Conservation (phyloP, 305 asterid genomes). For the Ajuga reptans region DNA sequence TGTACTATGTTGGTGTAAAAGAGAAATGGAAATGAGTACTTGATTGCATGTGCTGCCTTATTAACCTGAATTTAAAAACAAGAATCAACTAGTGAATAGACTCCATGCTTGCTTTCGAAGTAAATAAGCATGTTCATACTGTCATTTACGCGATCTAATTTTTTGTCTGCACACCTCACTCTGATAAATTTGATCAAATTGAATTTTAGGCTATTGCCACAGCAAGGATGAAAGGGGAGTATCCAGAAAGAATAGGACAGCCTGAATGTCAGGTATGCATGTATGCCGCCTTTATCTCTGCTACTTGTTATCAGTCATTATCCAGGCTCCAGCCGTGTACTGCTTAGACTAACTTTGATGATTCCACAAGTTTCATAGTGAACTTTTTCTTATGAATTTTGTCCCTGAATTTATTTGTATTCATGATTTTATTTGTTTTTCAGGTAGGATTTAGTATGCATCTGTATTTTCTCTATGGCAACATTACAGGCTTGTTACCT, state of each 20-base stretch:
- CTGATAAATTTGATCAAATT: constrained; percentile 14
- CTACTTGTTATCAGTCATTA: background rate
- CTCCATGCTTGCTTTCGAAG: background rate
- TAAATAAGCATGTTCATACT: constrained; percentile 1
- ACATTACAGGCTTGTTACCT: constrained; percentile 1
- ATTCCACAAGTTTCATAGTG: background rate
- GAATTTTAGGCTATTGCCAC: constrained; percentile 75
- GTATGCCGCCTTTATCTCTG: constrained; percentile 12
- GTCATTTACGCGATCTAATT: background rate
- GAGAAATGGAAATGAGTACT: constrained; percentile 1
- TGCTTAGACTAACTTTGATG: background rate
- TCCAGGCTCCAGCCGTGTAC: background rate
- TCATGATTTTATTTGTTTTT: background rate
- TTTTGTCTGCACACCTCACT: background rate
- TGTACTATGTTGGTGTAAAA: constrained; percentile 14
- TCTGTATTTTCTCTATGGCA: background rate
- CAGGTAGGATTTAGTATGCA: constrained; percentile 5
- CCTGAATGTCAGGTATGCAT: constrained; percentile 80
- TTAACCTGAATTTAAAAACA: background rate
- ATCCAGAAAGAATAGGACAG: constrained; percentile 94
- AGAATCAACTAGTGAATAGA: constrained; percentile 9
- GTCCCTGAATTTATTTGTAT: background rate
- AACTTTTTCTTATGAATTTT: background rate
- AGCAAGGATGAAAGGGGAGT: constrained; percentile 93
- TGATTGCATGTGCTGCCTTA: constrained; percentile 5